Conservation (phyloP, 352 stramenopile genomes). For the Globisporangium cylindrosporum region DNA sequence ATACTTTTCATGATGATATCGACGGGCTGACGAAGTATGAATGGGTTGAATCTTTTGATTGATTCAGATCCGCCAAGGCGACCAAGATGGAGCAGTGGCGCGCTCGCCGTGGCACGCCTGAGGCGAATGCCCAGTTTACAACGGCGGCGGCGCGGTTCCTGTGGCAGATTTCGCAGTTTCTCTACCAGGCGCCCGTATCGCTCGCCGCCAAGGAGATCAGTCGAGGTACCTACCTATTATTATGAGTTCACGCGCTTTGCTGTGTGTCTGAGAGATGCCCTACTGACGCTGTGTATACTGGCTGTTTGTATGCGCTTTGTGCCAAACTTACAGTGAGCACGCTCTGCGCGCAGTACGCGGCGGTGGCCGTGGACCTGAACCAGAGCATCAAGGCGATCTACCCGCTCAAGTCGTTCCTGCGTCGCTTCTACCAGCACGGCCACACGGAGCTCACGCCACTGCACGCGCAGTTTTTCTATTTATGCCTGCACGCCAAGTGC, state of each 20-base stretch:
- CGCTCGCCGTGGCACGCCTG: constrained; percentile 17
- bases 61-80: constrained; percentile 41
- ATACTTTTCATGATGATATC: background rate
- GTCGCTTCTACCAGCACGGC: constrained; percentile 54
- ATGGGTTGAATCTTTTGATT: constrained; percentile 1
- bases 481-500: constrained; percentile 78
- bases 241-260: background rate
- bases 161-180: constrained; percentile 48
- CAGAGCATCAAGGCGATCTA: constrained; percentile 65
- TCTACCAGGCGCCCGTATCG: constrained; percentile 43
- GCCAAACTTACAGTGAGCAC: constrained; percentile 34
- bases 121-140: constrained; percentile 25
- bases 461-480: constrained; percentile 73
- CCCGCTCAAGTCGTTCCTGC: constrained; percentile 66
- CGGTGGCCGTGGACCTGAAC: constrained; percentile 42
- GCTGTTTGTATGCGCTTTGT: background rate
- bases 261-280: background rate
- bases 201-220: constrained; percentile 62
- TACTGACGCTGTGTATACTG: background rate
- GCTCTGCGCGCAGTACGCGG: constrained; percentile 48
- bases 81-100: constrained; percentile 51
- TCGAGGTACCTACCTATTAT: constrained; percentile 23
- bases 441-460: constrained; percentile 57
- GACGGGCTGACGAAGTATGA: background rate
- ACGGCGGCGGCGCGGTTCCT: constrained; percentile 26